These are phyloP conservation scores for Uncinocarpus reesii DNA, from an alignment of 2,329 filamentous ascomycete species.

Conservation along the genomic window DNA sequence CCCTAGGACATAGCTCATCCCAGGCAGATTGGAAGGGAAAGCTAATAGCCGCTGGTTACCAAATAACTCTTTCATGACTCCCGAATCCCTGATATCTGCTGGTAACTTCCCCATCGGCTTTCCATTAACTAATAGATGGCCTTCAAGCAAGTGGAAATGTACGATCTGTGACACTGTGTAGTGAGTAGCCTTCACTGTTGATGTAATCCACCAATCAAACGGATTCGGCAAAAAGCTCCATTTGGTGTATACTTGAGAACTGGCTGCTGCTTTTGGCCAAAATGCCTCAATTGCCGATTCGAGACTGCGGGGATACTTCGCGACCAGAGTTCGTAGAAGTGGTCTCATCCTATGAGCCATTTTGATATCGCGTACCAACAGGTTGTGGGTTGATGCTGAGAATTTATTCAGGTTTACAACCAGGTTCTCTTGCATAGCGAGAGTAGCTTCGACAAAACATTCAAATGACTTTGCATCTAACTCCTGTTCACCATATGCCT, in stretches of 20 bases:
- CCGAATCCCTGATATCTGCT: slow-evolving; percentile 21
- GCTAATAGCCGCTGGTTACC: slow-evolving; percentile 43
- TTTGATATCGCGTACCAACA: slow-evolving; percentile 41
- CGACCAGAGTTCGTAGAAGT: slow-evolving; percentile 30
- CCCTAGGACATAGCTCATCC: slow-evolving; percentile 45
- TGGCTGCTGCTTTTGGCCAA: slow-evolving; percentile 35
- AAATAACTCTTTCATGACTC: slow-evolving; percentile 45
- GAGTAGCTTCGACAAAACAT: slow-evolving; percentile 2
- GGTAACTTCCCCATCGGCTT: slow-evolving; percentile 46
- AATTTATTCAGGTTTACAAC: slow-evolving; percentile 28
- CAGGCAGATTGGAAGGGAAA: slow-evolving; percentile 42
- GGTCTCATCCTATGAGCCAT: slow-evolving; percentile 32
- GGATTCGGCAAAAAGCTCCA: slow-evolving; percentile 21
- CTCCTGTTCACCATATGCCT: slow-evolving; percentile 2
- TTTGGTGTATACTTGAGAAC: slow-evolving; percentile 15
- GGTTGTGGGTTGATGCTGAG: slow-evolving; percentile 26
- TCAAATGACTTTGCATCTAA: slow-evolving; percentile 9
- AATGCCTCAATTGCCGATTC: slow-evolving; percentile 29
- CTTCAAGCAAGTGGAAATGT: slow-evolving; percentile 39
- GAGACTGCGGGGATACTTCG: slow-evolving; percentile 23
- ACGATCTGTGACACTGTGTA: slow-evolving; percentile 15
- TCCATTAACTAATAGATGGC: slow-evolving; percentile 42
- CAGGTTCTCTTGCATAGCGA: slow-evolving; percentile 40
- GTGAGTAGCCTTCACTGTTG: slow-evolving; percentile 23
- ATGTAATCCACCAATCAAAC: slow-evolving; percentile 28